Conservation (phyloP, 1,284 basidiomycete species). For the Tilletia horrida region DNA sequence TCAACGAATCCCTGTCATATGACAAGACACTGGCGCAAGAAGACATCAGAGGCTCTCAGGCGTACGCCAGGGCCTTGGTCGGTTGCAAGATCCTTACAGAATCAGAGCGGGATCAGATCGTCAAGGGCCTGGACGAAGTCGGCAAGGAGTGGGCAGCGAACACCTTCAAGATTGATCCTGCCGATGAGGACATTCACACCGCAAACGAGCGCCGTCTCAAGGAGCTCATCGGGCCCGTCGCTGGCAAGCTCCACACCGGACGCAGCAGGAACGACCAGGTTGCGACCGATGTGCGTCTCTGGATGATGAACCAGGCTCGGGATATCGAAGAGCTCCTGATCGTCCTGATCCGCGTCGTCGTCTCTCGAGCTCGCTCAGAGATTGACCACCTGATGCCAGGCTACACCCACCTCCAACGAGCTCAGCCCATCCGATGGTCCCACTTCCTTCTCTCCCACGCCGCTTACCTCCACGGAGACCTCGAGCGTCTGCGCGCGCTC, state of each 20-base stretch:
- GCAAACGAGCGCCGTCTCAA: constrained; percentile 92
- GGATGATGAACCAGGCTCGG: constrained; percentile 78
- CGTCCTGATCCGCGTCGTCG: constrained; percentile 79
- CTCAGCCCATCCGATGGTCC: constrained; percentile 97
- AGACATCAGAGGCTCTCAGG: constrained; percentile 90
- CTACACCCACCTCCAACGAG: constrained; percentile 80
- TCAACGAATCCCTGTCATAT: constrained; percentile 72
- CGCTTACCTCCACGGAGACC: constrained; percentile 81
- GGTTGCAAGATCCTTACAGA: constrained; percentile 74
- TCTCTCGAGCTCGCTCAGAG: constrained; percentile 85
- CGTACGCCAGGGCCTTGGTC: constrained; percentile 82
- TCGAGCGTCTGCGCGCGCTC: constrained; percentile 79
- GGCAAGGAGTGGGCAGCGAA: constrained; percentile 72
- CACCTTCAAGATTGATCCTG: constrained; percentile 58
- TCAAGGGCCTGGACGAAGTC: constrained; percentile 73
- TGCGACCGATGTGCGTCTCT: constrained; percentile 93
- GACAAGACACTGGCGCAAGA: constrained; percentile 89
- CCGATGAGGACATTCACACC: constrained; percentile 99
- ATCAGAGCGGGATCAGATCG: constrained; percentile 68
- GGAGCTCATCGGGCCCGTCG: constrained; percentile 74
- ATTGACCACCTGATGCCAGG: constrained; percentile 86
- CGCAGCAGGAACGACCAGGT: constrained; percentile 96
- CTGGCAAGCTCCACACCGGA: constrained; percentile 71
- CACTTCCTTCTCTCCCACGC: constrained; percentile 93
- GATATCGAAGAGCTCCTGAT: constrained; percentile 71